Evolutionary conservation across 164 flowering plant species (phyloP), one percentile per base, ranked within the genome.

Genomic region (Dillenia turbinata): DNA sequence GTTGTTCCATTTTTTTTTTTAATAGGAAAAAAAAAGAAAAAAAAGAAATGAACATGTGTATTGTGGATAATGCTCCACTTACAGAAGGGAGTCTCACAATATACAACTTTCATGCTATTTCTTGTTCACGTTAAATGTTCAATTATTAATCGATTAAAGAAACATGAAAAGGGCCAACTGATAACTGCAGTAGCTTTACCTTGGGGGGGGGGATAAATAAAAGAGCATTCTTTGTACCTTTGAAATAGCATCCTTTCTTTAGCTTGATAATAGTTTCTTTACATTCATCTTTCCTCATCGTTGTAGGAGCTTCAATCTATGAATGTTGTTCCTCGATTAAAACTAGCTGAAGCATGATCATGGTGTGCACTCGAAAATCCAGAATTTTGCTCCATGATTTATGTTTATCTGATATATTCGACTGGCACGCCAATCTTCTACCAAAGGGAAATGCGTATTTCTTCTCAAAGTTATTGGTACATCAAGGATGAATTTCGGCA

Each of bases 261-360:
- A 4, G 40, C 11, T 45, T 7, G 8, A 13, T 50, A 22, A 11
- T 10, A 43, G n/a, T 9, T 24, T 56, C 5, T 22, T 61, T n/a
- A 59, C 33, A 22, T 15, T 33, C 47, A 19, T 52, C 0, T 22
- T 62, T 44, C 49, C 24, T 15, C 58, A 14, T 53, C 0, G 7
- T 60, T 64, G 2, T 85, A 92, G 97, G 98, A 93, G 73, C 87
- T 93, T 60, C 97, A 90, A 56, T 81, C 97, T 2, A 93, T 93
- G 98, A 93, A 93, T 50, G 75, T 93, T 33, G 91, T 91, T 58
- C 98, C 98, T 17, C 92, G 95, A 10, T 63, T 93, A 62, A 83
- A 81, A 66, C 68, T 93, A 16, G 72, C 83, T 0, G 96, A 87
- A 49, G 83, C 80, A 52, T 85, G 78, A 86, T 64, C 48, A 43